A percentile compares a stretch with the other conserved stretches of the same genome.
phyloP scores from a whole-genome alignment of 2,329 filamentous ascomycete species.

The Xylariaceae sp. region DNA sequence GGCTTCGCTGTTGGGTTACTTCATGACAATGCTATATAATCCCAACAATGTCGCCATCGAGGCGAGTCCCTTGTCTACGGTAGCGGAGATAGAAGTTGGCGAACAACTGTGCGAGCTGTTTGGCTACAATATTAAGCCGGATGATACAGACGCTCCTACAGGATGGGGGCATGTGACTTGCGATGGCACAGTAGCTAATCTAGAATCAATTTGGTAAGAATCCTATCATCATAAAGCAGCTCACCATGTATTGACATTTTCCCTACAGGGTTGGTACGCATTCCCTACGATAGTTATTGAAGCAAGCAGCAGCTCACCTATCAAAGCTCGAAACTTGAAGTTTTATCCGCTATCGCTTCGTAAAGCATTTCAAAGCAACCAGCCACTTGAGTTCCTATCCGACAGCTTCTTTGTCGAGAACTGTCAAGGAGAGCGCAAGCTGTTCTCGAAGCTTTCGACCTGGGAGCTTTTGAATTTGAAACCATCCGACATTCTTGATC shows the following conservation, averaged over 20 bases:
- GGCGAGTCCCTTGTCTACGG: constrained; percentile 51
- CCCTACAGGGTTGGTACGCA: constrained; percentile 24
- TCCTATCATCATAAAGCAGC: not conserved
- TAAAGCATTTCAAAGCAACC: constrained; percentile 37
- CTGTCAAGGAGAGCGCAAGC: constrained; percentile 40
- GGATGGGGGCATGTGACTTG: constrained; percentile 54
- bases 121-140: constrained; percentile 47
- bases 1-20: constrained; percentile 51
- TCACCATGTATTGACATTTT: constrained; percentile 1
- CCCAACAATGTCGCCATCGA: constrained; percentile 56
- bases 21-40: constrained; percentile 57
- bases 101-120: constrained; percentile 53
- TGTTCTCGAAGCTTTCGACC: constrained; percentile 44
- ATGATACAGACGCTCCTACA: constrained; percentile 33
- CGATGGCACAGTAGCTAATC: constrained; percentile 53
- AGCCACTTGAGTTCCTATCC: constrained; percentile 39
- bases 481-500: constrained; percentile 46
- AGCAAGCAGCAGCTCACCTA: constrained; percentile 19
- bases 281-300: not conserved
- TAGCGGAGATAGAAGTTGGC: constrained; percentile 52
- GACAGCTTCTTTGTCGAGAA: constrained; percentile 40
- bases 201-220: constrained; percentile 53
- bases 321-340: constrained; percentile 53
- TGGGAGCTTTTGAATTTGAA: constrained; percentile 55
- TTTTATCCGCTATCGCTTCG: constrained; percentile 51